These are phyloP conservation scores for Elsinoe necatrix DNA, from an alignment of 2,329 filamentous ascomycete species.

Conservation along the genomic window DNA sequence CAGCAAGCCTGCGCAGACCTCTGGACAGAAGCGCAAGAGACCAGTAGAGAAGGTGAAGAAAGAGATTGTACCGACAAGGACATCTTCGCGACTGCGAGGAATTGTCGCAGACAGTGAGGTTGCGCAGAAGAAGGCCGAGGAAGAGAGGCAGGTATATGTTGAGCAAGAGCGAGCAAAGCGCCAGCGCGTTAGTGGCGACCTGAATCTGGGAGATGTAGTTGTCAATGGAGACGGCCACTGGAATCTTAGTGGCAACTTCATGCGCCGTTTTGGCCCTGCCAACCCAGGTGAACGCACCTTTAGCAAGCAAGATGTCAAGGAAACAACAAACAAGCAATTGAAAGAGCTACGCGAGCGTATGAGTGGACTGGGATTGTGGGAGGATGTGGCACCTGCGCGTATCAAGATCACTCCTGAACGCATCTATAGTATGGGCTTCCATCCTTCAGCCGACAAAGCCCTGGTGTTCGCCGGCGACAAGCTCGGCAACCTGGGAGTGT, in stretches of 20 bases:
- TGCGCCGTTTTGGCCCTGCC: conserved; percentile 61
- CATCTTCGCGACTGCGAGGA: conserved; percentile 54
- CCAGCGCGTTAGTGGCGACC: conserved; percentile 55
- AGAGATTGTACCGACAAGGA: conserved; percentile 46
- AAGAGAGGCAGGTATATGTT: conserved; percentile 49
- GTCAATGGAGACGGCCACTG: conserved; percentile 68
- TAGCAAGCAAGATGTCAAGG: conserved; percentile 69
- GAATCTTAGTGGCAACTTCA: conserved; percentile 57
- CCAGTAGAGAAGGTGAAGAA: conserved; percentile 49
- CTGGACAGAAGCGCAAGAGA: conserved; percentile 34
- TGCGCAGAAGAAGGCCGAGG: conserved; percentile 60
- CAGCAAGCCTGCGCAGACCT: conserved; percentile 39
- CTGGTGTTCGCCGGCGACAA: conserved; percentile 93
- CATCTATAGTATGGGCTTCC: conserved; percentile 79
- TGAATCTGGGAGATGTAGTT: conserved; percentile 67
- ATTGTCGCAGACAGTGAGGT: conserved; percentile 59
- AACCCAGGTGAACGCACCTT: conserved; percentile 80
- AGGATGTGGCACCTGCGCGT: conserved; percentile 68
- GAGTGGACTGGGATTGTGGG: conserved; percentile 68
- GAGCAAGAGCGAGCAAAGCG: conserved; percentile 54
- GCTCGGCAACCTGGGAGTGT: conserved; percentile 79
- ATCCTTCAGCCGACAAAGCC: conserved; percentile 77
- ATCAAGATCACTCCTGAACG: conserved; percentile 88
- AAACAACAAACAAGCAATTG: conserved; percentile 68
- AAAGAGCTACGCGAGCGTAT: conserved; percentile 67